Conservation (phyloP, 768 basidiomycete genomes). For the Chalciporus piperatus region DNA sequence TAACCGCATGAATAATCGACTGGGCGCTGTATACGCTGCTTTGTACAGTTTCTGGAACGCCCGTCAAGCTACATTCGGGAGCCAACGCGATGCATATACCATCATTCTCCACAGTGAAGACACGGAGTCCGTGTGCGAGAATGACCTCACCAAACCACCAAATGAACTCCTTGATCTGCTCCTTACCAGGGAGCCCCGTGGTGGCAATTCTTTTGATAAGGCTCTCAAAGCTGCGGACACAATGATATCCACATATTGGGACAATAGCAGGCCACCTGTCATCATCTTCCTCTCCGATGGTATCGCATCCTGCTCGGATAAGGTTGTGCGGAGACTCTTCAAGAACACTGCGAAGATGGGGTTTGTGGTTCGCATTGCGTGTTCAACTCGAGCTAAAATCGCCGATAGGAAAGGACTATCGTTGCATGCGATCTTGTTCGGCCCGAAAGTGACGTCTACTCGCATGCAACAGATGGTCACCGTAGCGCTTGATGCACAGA, state of each 20-base stretch:
- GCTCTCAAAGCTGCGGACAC: constrained; percentile 40
- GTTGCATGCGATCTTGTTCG: constrained; percentile 57
- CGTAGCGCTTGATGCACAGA: constrained; percentile 47
- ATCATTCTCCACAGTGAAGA: constrained; percentile 44
- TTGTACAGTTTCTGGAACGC: constrained; percentile 54
- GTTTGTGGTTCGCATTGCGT: constrained; percentile 25
- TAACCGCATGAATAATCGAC: constrained; percentile 41
- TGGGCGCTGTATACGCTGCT: constrained; percentile 56
- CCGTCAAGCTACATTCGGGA: constrained; percentile 36
- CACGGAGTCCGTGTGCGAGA: constrained; percentile 29
- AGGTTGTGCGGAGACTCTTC: constrained; percentile 36
- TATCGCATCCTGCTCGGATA: constrained; percentile 37
- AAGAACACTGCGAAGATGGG: constrained; percentile 37
- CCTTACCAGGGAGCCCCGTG: constrained; percentile 31
- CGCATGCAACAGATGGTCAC: constrained; percentile 45
- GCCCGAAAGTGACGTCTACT: constrained; percentile 25
- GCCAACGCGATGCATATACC: constrained; percentile 50
- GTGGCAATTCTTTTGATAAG: constrained; percentile 42
- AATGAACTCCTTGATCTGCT: constrained; percentile 42
- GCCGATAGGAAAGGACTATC: constrained; percentile 48
- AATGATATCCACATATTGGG: constrained; percentile 44
- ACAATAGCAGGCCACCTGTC: constrained; percentile 43
- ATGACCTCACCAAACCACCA: constrained; percentile 45
- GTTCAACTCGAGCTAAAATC: background rate
- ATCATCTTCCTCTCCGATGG: constrained; percentile 61